A percentile compares a stretch with the other conserved stretches of the same genome.
Conservation (phyloP, 1,284 basidiomycete genomes). For the Stereum hirsutum region DNA sequence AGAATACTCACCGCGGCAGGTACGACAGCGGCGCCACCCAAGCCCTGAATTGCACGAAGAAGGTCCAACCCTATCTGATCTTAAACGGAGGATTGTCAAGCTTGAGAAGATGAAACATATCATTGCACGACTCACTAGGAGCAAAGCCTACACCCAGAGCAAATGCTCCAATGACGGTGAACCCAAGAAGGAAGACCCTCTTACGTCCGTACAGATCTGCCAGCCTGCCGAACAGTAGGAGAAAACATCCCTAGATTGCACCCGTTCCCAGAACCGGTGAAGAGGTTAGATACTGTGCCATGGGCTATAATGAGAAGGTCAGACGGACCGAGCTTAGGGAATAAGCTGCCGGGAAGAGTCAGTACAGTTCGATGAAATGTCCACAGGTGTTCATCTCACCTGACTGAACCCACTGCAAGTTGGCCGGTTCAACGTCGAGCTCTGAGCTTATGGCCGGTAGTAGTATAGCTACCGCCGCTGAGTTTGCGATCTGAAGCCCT, state of each 20-base stretch:
- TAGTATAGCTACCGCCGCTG: neutral
- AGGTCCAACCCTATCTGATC: conserved; percentile 49
- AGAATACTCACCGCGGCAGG: conserved; percentile 62
- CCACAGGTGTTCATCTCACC: neutral
- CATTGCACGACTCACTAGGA: conserved; percentile 25
- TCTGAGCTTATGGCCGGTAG: conserved; percentile 1
- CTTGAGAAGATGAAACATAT: neutral
- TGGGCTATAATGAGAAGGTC: no score
- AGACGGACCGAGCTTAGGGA: no score
- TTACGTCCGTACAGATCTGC: conserved; percentile 55
- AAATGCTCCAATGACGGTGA: conserved; percentile 24
- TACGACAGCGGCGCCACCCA: conserved; percentile 60
- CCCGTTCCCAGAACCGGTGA: no score
- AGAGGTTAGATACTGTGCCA: no score
- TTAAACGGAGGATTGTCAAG: conserved; percentile 14
- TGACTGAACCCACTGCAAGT: conserved; percentile 2
- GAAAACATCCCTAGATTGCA: conserved; percentile 52
- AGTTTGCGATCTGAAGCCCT: neutral
- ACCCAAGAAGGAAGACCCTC: conserved; percentile 38
- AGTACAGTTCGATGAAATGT: neutral
- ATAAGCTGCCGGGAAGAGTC: no score
- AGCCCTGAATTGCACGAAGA: conserved; percentile 60
- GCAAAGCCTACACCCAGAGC: conserved; percentile 32
- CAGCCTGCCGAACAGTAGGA: conserved; percentile 46
- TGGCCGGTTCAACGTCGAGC: neutral